Evolutionary conservation across 2,329 filamentous ascomycete genomes (phyloP).

Genomic region (Hyphodiscus sp.): DNA sequence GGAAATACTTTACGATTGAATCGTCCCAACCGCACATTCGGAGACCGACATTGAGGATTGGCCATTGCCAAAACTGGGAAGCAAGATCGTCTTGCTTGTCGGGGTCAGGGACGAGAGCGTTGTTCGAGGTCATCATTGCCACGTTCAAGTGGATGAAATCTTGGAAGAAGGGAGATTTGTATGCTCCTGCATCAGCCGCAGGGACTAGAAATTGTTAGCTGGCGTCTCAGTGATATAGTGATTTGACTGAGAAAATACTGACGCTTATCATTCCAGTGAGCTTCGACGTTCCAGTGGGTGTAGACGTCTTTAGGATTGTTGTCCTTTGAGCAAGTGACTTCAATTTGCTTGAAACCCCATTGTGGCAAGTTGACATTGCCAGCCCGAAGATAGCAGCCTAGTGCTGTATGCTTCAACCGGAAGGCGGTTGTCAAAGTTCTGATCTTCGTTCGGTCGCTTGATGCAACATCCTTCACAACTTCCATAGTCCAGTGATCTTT

Average conservation of each 20-base stretch:
- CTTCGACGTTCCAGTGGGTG: slow-evolving; percentile 98
- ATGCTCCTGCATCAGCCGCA: slow-evolving; percentile 79
- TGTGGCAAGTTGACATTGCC: slow-evolving; percentile 95
- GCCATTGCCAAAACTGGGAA: slow-evolving; percentile 98
- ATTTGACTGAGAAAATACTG: slow-evolving; percentile 36
- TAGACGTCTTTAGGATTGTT: slow-evolving; percentile 91
- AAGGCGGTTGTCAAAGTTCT: slow-evolving; percentile 92
- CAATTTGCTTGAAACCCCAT: slow-evolving; percentile 99
- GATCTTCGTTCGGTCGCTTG: slow-evolving; percentile 69
- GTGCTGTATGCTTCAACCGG: slow-evolving; percentile 71
- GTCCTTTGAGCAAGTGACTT: slow-evolving; percentile 88
- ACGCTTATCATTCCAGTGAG: slow-evolving; percentile 90
- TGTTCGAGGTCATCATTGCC: slow-evolving; percentile 99
- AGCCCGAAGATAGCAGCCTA: slow-evolving; percentile 91
- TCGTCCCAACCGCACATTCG: slow-evolving; percentile 99
- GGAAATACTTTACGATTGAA: slow-evolving; percentile 92
- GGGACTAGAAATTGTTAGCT: slow-evolving; percentile 57
- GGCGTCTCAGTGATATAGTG: neutral
- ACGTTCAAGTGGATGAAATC: slow-evolving; percentile 98
- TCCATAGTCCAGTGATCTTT: slow-evolving; percentile 98
- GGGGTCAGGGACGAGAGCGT: slow-evolving; percentile 91
- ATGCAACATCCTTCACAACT: slow-evolving; percentile 81
- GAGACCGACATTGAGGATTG: slow-evolving; percentile 86
- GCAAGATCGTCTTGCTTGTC: slow-evolving; percentile 99
- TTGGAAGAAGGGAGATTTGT: slow-evolving; percentile 94